phyloP scores from a whole-genome alignment of 257 asterid genomes.

The Nicotiana tabacum region DNA sequence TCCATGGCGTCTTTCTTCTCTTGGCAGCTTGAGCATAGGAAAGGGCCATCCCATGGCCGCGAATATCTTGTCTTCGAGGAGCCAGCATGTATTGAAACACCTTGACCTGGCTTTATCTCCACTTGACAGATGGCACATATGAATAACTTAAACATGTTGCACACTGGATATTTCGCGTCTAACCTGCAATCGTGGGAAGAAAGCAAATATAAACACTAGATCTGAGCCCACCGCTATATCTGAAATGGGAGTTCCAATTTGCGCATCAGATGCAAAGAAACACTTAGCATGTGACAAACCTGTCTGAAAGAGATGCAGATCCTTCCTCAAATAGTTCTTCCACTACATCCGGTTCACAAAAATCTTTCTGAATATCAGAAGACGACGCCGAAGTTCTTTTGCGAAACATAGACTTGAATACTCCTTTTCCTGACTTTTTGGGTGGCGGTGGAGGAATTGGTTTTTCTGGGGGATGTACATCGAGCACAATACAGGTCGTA shows the following conservation, averaged over 20 bases:
- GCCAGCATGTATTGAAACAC: slow-evolving; percentile 72
- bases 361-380: slow-evolving; percentile 54
- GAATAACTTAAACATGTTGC: slow-evolving; percentile 94
- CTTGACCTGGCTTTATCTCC: slow-evolving; percentile 90
- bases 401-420: slow-evolving; percentile 78
- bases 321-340: slow-evolving; percentile 97
- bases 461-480: slow-evolving; percentile 69
- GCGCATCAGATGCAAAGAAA: neutral
- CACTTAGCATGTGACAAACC: slow-evolving; percentile 34
- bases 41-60: slow-evolving; percentile 99
- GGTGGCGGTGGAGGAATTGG: slow-evolving; percentile 46
- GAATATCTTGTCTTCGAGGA: slow-evolving; percentile 45
- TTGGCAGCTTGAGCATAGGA: slow-evolving; percentile 90
- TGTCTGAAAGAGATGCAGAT: slow-evolving; percentile 86
- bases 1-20: slow-evolving; percentile 98
- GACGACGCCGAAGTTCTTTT: slow-evolving; percentile 58
- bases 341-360: slow-evolving; percentile 54
- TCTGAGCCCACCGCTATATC: neutral
- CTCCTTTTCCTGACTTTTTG: slow-evolving; percentile 75
- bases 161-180: slow-evolving; percentile 80
- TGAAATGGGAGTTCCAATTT: neutral
- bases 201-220: slow-evolving; percentile 3
- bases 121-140: slow-evolving; percentile 94
- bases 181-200: slow-evolving; percentile 42
- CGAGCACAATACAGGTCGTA: slow-evolving; percentile 95